Base-by-base conservation (phyloP, 495 filamentous ascomycete genomes). In the Aspergillus taichungensis region DNA sequence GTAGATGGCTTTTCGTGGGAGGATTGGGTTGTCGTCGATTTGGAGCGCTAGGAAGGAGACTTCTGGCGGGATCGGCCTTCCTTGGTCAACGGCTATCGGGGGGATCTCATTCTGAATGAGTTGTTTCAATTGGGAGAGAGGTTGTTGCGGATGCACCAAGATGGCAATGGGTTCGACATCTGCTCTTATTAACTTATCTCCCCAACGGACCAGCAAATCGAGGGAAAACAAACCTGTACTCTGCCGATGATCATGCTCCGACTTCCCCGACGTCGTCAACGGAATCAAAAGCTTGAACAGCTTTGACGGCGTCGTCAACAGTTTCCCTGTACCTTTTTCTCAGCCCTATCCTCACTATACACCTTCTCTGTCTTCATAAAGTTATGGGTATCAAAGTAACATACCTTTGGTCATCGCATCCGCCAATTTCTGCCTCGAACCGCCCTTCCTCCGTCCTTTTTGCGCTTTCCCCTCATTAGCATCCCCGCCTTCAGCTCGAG, bases 41-140 rank as follows among this genome's bases (percentile, higher is more conserved):
- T 92, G 83, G 41, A 88, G 79, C 9, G 89, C 88, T 9, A 84
- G 74, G 60, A 97, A 97, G 29, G 84, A 82, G 0, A 97, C 70
- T 12, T 65, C 74, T 2, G 89, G 88, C 6, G 85, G 73, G 45
- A 83, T 84, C 24, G 80, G 72, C 30, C 78, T 71, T 12, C 75
- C 77, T n/a, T 75, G 66, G 3, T 73, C 54, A 7, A 64, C 64
- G 37, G 63, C 69, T n/a, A 95, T 69, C 0, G 77, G 75, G 0
- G 90, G 87, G 0, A 96, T 57, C 62, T 96, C 90, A 47, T 87
- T 80, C 63, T 95, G 91, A 49, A 96, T 88, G 3, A 97, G 69
- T 3, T 85, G 83, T 62, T 95, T 88, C 34, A 95, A 80, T 61
- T 95, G 94, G 27, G 88, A 95, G 11, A 97, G 73, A 0, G 91